Conservation (phyloP, 1,284 basidiomycete species). For the Fomitopsis betulina region DNA sequence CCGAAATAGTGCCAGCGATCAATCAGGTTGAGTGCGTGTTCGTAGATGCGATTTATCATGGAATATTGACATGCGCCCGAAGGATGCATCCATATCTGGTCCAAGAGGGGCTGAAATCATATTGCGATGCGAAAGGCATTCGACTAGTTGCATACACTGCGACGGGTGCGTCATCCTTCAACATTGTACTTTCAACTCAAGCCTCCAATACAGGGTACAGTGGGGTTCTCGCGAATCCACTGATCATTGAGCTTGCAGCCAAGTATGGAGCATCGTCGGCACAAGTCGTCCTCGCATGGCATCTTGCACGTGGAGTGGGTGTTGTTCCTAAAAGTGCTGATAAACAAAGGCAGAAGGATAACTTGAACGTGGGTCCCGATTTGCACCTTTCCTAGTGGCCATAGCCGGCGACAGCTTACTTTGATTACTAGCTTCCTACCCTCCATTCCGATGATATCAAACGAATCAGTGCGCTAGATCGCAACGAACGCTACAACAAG, state of each 20-base stretch:
- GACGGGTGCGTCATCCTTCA: conserved; percentile 34
- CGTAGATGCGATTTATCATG: conserved; percentile 12
- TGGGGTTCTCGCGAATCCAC: conserved; percentile 34
- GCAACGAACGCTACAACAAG: background rate
- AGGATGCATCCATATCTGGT: conserved; percentile 52
- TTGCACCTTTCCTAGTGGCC: background rate
- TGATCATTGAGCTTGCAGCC: conserved; percentile 35
- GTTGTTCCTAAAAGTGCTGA: conserved; percentile 40
- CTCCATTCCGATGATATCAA: background rate
- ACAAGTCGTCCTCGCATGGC: conserved; percentile 43
- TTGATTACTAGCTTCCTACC: background rate
- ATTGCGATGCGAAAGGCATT: conserved; percentile 56
- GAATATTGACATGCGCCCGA: conserved; percentile 29
- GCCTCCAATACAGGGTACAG: conserved; percentile 27
- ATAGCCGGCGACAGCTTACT: background rate
- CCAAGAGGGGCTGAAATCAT: conserved; percentile 52
- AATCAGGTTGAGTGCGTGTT: conserved; percentile 56
- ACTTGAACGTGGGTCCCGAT: background rate
- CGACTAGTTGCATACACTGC: conserved; percentile 65
- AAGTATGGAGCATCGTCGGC: conserved; percentile 39
- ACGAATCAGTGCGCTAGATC: background rate
- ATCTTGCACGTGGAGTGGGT: conserved; percentile 35
- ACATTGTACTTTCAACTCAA: background rate
- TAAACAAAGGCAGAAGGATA: conserved; percentile 6
- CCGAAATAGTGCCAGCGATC: conserved; percentile 47